Evolutionary conservation across 441 rosid genomes (phyloP).

Genomic region (Breynia disticha): DNA sequence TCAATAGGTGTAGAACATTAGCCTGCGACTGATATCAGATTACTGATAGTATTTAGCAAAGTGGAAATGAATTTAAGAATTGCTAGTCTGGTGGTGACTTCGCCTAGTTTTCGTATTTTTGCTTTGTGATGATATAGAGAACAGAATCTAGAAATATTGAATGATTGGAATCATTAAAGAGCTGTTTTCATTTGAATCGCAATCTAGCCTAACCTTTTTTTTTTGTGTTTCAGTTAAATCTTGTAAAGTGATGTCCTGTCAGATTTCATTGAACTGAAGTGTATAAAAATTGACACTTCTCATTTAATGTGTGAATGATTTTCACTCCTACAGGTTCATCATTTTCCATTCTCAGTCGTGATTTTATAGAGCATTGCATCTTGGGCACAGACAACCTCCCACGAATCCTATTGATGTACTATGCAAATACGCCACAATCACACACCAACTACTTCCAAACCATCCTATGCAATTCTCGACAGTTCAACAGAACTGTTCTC

Average conservation of each 20-base stretch:
- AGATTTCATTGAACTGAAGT: not conserved
- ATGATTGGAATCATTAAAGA: not conserved
- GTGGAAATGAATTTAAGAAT: no score
- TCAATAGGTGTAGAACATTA: no score
- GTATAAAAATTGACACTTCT: slow-evolving; percentile 5
- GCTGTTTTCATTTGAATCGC: not conserved
- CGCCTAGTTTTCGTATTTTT: no score
- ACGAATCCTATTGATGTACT: slow-evolving; percentile 82
- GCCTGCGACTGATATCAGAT: no score
- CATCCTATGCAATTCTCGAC: slow-evolving; percentile 58
- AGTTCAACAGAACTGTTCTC: slow-evolving; percentile 51
- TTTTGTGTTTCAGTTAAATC: no score
- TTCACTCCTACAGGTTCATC: slow-evolving; percentile 53
- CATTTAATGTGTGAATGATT: slow-evolving; percentile 12
- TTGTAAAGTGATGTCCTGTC: not conserved
- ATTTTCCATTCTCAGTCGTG: slow-evolving; percentile 62
- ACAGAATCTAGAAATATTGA: no score
- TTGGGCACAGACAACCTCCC: slow-evolving; percentile 89
- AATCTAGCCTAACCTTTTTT: no score
- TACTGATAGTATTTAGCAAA: no score
- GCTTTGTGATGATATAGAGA: no score
- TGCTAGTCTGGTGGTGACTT: no score
- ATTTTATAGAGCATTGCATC: slow-evolving; percentile 66
- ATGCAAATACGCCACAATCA: slow-evolving; percentile 69
- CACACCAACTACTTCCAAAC: slow-evolving; percentile 75